Percentiles rank a stretch among this genome's conserved stretches.
phyloP scores from a whole-genome alignment of 495 filamentous ascomycete genomes.

The Penicillium malachiteum region DNA sequence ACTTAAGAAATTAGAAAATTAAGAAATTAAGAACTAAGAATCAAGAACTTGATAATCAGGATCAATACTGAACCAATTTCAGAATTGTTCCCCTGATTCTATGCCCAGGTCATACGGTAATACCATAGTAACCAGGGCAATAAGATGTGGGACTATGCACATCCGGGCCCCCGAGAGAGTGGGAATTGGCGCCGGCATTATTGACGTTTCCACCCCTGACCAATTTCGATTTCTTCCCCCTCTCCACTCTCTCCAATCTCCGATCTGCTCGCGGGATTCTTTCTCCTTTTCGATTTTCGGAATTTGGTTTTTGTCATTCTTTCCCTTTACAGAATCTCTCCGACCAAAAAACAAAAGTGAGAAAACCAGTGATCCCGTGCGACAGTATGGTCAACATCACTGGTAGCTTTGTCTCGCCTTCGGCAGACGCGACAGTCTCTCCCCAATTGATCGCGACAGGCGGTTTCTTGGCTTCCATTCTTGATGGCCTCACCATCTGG shows the following conservation, averaged over 20 bases:
- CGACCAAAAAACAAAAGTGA: conserved; percentile 7
- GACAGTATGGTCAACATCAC: conserved; percentile 60
- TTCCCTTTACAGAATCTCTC: not conserved
- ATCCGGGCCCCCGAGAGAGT: conserved; percentile 7
- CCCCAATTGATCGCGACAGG: conserved; percentile 43
- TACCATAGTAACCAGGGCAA: not conserved
- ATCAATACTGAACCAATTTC: not conserved
- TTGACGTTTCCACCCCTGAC: conserved; percentile 30
- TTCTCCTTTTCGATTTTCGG: conserved; percentile 5
- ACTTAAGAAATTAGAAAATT: not conserved
- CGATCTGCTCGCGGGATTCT: conserved; percentile 1
- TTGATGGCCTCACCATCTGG: conserved; percentile 60
- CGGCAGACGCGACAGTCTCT: conserved; percentile 63
- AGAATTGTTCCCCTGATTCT: not conserved
- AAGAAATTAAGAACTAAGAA: not conserved
- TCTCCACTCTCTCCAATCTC: not conserved
- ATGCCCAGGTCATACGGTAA: not conserved
- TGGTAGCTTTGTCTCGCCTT: conserved; percentile 72
- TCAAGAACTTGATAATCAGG: too few relatives aligned
- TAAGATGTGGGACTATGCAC: conserved; percentile 2
- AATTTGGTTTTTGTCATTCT: conserved; percentile 6
- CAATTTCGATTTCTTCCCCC: conserved; percentile 18
- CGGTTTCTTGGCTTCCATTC: conserved; percentile 42
- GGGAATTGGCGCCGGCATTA: conserved; percentile 11
- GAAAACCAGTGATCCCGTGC: not conserved